These are phyloP conservation scores for Ustilago cynodontis DNA, from an alignment of 1,284 basidiomycete genomes.

Conservation along the genomic window DNA sequence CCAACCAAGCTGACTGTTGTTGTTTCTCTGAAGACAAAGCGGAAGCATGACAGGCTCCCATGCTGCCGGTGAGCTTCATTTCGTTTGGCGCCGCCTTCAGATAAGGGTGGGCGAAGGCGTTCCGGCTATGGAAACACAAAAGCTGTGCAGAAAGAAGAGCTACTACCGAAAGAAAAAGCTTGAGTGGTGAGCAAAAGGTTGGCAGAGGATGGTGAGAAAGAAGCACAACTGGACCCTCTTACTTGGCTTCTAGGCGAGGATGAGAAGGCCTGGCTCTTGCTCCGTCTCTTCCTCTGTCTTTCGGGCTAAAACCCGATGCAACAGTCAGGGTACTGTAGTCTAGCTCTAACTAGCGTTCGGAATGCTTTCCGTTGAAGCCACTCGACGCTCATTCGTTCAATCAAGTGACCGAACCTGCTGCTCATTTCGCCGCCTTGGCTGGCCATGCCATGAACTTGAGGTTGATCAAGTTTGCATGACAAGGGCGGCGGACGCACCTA, in stretches of 20 bases:
- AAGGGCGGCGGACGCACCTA: conserved; percentile 6
- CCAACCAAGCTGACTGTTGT: neutral
- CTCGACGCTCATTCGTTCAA: neutral
- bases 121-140: too few relatives aligned
- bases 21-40: neutral
- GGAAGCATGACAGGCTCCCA: neutral
- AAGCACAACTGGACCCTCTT: neutral
- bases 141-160: too few relatives aligned
- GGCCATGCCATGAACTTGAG: neutral
- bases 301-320: neutral
- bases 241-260: neutral
- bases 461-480: neutral
- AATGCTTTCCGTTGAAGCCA: neutral
- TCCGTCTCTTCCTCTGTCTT: neutral
- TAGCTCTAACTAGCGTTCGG: conserved; percentile 4
- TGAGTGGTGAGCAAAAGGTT: neutral
- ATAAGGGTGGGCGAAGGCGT: neutral
- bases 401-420: conserved; percentile 6
- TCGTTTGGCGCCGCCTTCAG: neutral
- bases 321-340: neutral
- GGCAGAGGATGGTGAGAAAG: too few relatives aligned
- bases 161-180: too few relatives aligned
- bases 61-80: neutral
- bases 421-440: neutral
- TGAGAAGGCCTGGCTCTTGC: neutral